Evolutionary conservation across 208 protist genomes (phyloP).

Genomic region (Acanthamoeba sp.): DNA sequence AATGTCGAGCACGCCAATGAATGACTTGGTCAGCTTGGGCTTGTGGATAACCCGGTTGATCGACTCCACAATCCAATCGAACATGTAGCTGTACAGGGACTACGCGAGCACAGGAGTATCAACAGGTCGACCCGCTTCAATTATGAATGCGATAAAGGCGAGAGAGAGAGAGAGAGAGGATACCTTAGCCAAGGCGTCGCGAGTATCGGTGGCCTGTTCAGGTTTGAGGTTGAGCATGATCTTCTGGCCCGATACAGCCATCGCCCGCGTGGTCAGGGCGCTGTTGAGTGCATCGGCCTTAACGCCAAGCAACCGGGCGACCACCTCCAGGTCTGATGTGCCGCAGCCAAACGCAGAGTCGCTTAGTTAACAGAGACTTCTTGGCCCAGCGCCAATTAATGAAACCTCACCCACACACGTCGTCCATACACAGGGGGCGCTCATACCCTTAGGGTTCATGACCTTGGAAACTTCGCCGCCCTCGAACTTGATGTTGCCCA

Average conservation of each 20-base stretch:
- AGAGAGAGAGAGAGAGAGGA: neutral
- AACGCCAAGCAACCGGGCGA: slow-evolving; percentile 30
- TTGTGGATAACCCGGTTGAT: slow-evolving; percentile 89
- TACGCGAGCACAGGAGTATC: slow-evolving; percentile 87
- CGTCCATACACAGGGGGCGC: neutral
- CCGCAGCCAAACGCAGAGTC: neutral
- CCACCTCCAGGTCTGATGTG: slow-evolving; percentile 25
- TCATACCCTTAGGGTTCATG: neutral
- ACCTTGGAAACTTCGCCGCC: neutral
- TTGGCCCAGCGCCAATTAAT: no score
- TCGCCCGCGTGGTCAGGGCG: slow-evolving; percentile 16
- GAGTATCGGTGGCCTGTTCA: slow-evolving; percentile 83
- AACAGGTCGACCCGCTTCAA: slow-evolving; percentile 26
- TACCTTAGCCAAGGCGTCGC: slow-evolving; percentile 88
- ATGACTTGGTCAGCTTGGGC: slow-evolving; percentile 71
- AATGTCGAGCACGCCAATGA: slow-evolving; percentile 93
- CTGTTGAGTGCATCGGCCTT: neutral
- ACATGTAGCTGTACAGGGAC: neutral
- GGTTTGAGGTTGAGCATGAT: slow-evolving; percentile 64
- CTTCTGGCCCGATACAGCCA: slow-evolving; percentile 10
- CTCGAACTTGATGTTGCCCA: slow-evolving; percentile 93
- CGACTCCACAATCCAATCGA: slow-evolving; percentile 86
- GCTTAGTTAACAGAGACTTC: no score
- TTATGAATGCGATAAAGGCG: neutral
- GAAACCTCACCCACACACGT: no score